Base-by-base conservation (phyloP, 2,329 filamentous ascomycete species). In the Penicillium sp. region DNA sequence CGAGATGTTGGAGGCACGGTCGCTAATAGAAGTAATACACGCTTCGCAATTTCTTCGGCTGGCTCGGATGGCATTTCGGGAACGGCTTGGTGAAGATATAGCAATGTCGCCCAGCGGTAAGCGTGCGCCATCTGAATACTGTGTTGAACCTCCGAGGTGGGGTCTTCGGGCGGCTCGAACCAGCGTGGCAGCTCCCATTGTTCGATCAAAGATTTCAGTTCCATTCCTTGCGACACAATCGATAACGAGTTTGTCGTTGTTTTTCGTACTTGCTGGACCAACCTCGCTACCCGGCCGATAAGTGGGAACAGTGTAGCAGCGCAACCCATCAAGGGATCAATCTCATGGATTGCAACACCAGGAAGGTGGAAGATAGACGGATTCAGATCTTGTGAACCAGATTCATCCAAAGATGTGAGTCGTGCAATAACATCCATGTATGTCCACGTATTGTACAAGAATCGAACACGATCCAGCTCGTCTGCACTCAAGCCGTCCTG, bases 381-480 rank as follows among this genome's bases (percentile, higher is more conserved):
- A 67, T 73, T 44, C 16, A 79, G 59, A 5, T 78, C 71, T 38
- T 75, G 72, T 40, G 81, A 76, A 11, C 82, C 81, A 22, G 82
- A 80, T 31, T 81, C 78, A 51, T 83, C 81, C 3, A 82, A 70
- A 3, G 84, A 84, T 0, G 85, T 88, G 44, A 89, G 71, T 13
- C 85, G 80, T 22, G 86, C 82, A 55, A 89, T 85, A 25, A 89
- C 86, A 64, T 88, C 85, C 80, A 88, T 86, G 62, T 89, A 89
- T 7, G 88, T 78, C 83, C 84, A 89, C 4, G 82, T 83, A 63
- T 88, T 88, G 70, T 84, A 86, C 16, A 89, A 73, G 60, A 89
- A 89, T 49, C 81, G 82, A 22, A 89, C 71, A 7, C 84, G 74
- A 35, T 76, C 72, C 11, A 81, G 66, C 40, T 83, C 79, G 22